Conservation (phyloP, 2,329 filamentous ascomycete species). For the Cercospora janseana region DNA sequence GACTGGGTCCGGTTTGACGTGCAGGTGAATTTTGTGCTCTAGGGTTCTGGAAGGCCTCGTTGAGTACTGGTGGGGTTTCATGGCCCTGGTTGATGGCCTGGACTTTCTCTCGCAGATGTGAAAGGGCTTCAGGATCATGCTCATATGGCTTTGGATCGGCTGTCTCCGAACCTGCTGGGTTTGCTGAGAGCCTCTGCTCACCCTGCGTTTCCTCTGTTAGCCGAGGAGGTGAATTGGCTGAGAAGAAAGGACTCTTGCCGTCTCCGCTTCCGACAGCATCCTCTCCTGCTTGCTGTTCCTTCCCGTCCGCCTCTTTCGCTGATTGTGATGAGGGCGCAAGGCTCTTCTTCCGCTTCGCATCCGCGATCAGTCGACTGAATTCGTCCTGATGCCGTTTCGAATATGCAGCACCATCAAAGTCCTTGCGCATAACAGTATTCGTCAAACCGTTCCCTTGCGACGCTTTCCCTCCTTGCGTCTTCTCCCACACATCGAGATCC, state of each 20-base stretch:
- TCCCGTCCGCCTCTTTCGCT: constrained; percentile 18
- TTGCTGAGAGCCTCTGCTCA: background rate
- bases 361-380: constrained; percentile 77
- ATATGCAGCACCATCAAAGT: constrained; percentile 81
- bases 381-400: constrained; percentile 67
- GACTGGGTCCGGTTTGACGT: background rate
- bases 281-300: background rate
- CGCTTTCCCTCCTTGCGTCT: constrained; percentile 67
- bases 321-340: constrained; percentile 20
- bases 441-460: constrained; percentile 42
- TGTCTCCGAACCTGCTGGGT: background rate
- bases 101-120: constrained; percentile 31
- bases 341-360: constrained; percentile 60
- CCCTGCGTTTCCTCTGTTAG: constrained; percentile 12
- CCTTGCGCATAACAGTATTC: constrained; percentile 70
- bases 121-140: constrained; percentile 29
- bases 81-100: constrained; percentile 25
- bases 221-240: constrained; percentile 3
- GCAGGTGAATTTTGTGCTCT: background rate
- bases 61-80: constrained; percentile 24
- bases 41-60: constrained; percentile 24
- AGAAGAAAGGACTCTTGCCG: constrained; percentile 23
- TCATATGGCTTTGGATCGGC: constrained; percentile 27
- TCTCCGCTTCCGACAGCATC: constrained; percentile 17
- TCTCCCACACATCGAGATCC: constrained; percentile 84